These are phyloP conservation scores for Vararia minispora DNA, from an alignment of 768 basidiomycete genomes.

Conservation along the genomic window DNA sequence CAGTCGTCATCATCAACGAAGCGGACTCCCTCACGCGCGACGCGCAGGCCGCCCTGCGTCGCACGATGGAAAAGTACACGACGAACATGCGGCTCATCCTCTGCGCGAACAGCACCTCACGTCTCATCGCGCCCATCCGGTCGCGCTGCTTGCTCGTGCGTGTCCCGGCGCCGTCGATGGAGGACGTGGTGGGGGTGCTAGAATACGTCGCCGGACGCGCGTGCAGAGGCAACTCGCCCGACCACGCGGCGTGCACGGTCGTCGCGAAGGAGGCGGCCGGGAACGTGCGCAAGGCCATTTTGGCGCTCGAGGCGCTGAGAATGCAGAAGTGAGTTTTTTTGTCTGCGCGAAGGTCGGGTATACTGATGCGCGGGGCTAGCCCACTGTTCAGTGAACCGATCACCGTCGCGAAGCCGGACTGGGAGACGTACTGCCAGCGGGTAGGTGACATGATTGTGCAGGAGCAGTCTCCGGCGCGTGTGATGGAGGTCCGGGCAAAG, in stretches of 20 bases:
- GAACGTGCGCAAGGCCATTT: constrained; percentile 88
- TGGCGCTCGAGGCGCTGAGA: constrained; percentile 90
- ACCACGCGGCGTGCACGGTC: constrained; percentile 64
- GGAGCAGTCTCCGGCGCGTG: constrained; percentile 80
- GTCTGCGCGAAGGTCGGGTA: too few relatives aligned
- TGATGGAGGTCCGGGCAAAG: constrained; percentile 88
- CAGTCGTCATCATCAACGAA: constrained; percentile 98
- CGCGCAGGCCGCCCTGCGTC: constrained; percentile 90
- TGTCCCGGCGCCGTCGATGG: constrained; percentile 74
- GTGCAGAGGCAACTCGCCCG: constrained; percentile 62
- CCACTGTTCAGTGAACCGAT: constrained; percentile 32
- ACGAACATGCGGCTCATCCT: constrained; percentile 93
- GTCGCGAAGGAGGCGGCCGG: constrained; percentile 73
- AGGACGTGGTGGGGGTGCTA: constrained; percentile 68
- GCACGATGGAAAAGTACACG: constrained; percentile 99
- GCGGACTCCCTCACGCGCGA: constrained; percentile 92
- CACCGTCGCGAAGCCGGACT: constrained; percentile 93
- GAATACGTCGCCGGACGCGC: constrained; percentile 71
- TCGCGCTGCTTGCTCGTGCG: constrained; percentile 90
- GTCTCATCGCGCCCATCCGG: constrained; percentile 93
- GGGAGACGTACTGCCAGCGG: constrained; percentile 94
- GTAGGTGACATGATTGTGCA: constrained; percentile 83
- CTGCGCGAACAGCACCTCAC: constrained; percentile 90
- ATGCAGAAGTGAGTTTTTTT: constrained; percentile 75
- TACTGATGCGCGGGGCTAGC: too few relatives aligned